These are phyloP conservation scores for Spergularia marina DNA, from an alignment of 148 eudicot genomes.

Conservation along the genomic window DNA sequence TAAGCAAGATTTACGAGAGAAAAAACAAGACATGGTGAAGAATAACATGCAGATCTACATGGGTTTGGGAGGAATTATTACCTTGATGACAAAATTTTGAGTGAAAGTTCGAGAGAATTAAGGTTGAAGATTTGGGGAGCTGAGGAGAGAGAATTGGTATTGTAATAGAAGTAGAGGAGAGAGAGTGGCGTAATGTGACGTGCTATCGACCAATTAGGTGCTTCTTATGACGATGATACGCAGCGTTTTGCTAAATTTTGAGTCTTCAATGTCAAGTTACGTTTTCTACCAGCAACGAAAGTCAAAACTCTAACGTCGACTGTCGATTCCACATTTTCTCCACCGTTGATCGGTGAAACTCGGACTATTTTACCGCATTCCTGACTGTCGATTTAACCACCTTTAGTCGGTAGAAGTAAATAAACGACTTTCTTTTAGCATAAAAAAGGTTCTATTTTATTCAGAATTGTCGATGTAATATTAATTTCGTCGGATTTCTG, in stretches of 20 bases:
- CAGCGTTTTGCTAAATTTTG: background rate
- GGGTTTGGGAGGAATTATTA: background rate
- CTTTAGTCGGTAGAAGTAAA: too few species aligned
- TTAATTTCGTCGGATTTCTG: too few species aligned
- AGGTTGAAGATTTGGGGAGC: background rate
- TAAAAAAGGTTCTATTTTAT: too few species aligned
- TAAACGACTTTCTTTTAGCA: too few species aligned
- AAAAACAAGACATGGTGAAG: background rate
- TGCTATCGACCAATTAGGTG: background rate
- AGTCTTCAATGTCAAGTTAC: too few species aligned
- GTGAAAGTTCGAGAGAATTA: background rate
- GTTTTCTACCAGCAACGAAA: too few species aligned
- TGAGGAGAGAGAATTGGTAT: background rate
- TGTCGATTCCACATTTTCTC: too few species aligned
- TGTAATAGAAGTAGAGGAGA: background rate
- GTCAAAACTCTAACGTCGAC: too few species aligned
- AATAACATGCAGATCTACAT: conserved; percentile 14
- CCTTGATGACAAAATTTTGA: background rate
- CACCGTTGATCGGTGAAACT: too few species aligned
- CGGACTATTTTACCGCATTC: too few species aligned
- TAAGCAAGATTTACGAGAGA: background rate
- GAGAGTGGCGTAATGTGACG: background rate
- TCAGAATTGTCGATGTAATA: too few species aligned
- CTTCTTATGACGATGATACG: background rate
- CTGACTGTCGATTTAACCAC: too few species aligned